Conservation (phyloP, 352 stramenopile species). For the Pythium pyrilobum region DNA sequence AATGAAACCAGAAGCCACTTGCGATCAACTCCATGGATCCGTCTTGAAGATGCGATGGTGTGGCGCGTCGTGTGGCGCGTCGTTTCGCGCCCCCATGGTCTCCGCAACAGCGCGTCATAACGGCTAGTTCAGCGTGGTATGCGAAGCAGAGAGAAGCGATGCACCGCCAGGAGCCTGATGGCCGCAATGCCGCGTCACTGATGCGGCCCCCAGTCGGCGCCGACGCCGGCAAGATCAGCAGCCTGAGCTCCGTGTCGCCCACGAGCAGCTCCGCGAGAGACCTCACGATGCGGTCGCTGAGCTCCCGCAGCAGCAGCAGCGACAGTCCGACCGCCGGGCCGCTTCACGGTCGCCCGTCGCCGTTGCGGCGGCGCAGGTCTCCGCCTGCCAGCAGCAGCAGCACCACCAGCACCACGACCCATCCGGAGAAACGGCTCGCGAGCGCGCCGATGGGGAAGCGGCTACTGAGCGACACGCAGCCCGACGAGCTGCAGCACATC, state of each 20-base stretch:
- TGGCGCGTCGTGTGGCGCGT: conserved; percentile 1
- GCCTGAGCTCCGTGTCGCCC: conserved; percentile 23
- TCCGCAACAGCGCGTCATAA: background rate
- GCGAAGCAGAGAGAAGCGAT: background rate
- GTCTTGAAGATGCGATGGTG: no score
- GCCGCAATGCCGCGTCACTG: background rate
- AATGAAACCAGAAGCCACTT: no score
- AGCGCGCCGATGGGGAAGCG: no score
- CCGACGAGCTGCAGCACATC: conserved; percentile 31
- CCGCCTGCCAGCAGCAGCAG: background rate
- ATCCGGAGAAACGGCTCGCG: no score
- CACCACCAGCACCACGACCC: background rate
- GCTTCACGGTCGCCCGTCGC: background rate
- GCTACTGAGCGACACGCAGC: conserved; percentile 4
- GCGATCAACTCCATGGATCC: no score
- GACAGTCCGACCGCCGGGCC: background rate
- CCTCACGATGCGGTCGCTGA: conserved; percentile 15
- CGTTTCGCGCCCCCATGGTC: conserved; percentile 2
- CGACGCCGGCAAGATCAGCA: conserved; percentile 3
- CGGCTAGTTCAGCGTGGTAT: background rate
- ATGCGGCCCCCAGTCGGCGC: background rate
- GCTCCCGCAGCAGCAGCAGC: conserved; percentile 7
- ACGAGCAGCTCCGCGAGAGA: conserved; percentile 18
- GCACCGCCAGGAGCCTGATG: background rate
- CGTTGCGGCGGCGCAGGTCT: background rate